Conservation (phyloP, 768 basidiomycete genomes). For the Filobasidium wieringae region DNA sequence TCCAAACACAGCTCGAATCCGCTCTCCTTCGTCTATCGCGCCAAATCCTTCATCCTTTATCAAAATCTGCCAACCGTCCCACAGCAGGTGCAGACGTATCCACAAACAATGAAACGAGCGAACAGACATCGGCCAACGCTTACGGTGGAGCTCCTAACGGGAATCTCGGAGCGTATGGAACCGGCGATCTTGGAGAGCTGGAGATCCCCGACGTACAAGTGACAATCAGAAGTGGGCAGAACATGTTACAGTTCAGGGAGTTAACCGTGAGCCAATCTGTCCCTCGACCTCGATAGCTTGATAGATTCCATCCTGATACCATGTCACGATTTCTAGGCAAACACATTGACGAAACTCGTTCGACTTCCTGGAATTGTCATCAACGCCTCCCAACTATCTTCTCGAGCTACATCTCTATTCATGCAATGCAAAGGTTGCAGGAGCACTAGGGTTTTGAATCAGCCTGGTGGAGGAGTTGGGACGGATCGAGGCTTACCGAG, state of each 20-base stretch:
- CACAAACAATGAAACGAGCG: neutral
- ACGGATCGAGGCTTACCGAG: constrained; percentile 77
- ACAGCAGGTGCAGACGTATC: neutral
- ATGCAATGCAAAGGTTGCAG: constrained; percentile 88
- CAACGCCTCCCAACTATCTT: constrained; percentile 83
- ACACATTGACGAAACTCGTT: constrained; percentile 90
- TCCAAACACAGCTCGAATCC: constrained; percentile 92
- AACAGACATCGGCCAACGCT: constrained; percentile 30
- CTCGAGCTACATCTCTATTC: constrained; percentile 81
- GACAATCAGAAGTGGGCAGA: constrained; percentile 75
- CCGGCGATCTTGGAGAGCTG: constrained; percentile 24
- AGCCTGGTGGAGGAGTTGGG: constrained; percentile 74
- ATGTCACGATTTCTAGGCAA: constrained; percentile 41
- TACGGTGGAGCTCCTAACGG: constrained; percentile 46
- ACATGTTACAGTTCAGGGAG: constrained; percentile 85
- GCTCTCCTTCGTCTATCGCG: constrained; percentile 77
- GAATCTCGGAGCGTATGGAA: constrained; percentile 33
- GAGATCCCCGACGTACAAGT: constrained; percentile 68
- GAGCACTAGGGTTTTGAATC: constrained; percentile 63
- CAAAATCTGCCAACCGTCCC: constrained; percentile 39
- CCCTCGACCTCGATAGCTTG: neutral
- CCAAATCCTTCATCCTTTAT: constrained; percentile 67
- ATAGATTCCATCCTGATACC: neutral
- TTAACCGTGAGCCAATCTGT: constrained; percentile 50
- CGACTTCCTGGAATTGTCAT: constrained; percentile 97